A percentile compares a stretch with the other conserved stretches of the same genome.
These are phyloP conservation scores for Knufia fluminis DNA, from an alignment of 2,329 filamentous ascomycete species.

Conservation along the genomic window DNA sequence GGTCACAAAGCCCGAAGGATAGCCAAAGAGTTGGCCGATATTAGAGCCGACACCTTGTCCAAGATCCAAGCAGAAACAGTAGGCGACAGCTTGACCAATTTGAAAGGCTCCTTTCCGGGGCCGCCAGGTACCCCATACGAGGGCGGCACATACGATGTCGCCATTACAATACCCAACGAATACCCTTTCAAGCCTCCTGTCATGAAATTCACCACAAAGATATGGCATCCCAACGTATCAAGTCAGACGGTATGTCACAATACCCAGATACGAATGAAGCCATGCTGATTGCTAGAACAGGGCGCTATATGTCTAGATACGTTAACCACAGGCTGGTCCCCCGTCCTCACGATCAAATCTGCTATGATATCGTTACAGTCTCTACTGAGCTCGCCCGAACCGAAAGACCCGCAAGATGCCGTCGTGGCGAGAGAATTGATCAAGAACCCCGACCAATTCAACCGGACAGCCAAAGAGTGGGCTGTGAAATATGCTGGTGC, in stretches of 20 bases:
- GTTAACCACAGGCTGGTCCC: slow-evolving; percentile 81
- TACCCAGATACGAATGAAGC: not conserved
- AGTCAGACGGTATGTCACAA: slow-evolving; percentile 70
- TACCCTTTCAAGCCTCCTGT: slow-evolving; percentile 89
- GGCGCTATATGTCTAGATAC: slow-evolving; percentile 96
- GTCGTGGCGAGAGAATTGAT: slow-evolving; percentile 89
- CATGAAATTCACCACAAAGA: slow-evolving; percentile 86
- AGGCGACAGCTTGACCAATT: slow-evolving; percentile 64
- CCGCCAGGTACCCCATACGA: slow-evolving; percentile 92
- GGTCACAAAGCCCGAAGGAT: slow-evolving; percentile 50
- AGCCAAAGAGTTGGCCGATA: slow-evolving; percentile 41
- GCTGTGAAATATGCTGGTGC: slow-evolving; percentile 75
- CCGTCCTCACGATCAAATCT: slow-evolving; percentile 92
- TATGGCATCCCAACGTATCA: slow-evolving; percentile 97
- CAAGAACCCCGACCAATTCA: slow-evolving; percentile 67
- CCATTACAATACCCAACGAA: slow-evolving; percentile 76
- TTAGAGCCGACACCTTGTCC: slow-evolving; percentile 58
- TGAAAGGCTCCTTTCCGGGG: slow-evolving; percentile 73
- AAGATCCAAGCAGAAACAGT: slow-evolving; percentile 62
- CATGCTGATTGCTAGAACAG: no score
- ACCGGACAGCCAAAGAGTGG: slow-evolving; percentile 80
- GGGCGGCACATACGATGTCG: slow-evolving; percentile 70
- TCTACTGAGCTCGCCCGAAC: slow-evolving; percentile 85
- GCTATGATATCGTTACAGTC: slow-evolving; percentile 88
- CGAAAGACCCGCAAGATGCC: slow-evolving; percentile 92